These are phyloP conservation scores for Ophiosphaerella korrae DNA, from an alignment of 2,329 filamentous ascomycete genomes.

Conservation along the genomic window DNA sequence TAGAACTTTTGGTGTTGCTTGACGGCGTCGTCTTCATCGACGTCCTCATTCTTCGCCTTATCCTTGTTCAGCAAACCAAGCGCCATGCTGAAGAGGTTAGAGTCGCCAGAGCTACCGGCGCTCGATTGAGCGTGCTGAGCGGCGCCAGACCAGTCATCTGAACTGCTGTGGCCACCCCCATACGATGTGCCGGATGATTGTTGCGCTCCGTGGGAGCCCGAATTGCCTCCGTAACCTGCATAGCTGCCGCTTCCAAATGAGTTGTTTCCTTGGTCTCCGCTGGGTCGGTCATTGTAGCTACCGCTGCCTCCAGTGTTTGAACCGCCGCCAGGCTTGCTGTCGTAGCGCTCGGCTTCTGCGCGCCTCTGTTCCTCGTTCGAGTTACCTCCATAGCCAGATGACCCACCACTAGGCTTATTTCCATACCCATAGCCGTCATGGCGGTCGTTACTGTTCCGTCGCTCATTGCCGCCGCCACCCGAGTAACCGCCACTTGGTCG, in stretches of 20 bases:
- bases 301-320: conserved; percentile 6
- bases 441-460: neutral
- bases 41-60: conserved; percentile 36
- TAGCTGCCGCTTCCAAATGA: conserved; percentile 24
- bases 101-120: conserved; percentile 57
- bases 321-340: conserved; percentile 5
- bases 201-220: conserved; percentile 31
- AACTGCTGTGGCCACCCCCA: conserved; percentile 47
- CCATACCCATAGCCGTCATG: conserved; percentile 2
- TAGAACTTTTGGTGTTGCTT: conserved; percentile 79
- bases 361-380: conserved; percentile 11
- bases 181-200: conserved; percentile 51
- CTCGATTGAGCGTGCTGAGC: conserved; percentile 61
- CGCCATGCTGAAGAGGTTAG: conserved; percentile 61
- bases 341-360: conserved; percentile 12
- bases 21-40: conserved; percentile 71
- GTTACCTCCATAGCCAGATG: conserved; percentile 1
- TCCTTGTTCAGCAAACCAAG: conserved; percentile 58
- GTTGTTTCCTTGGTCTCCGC: conserved; percentile 9
- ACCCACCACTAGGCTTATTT: conserved; percentile 1
- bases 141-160: conserved; percentile 61
- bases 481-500: conserved; percentile 6
- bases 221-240: conserved; percentile 23
- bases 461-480: conserved; percentile 1
- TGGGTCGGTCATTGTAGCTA: conserved; percentile 4